phyloP scores from a whole-genome alignment of 306 rosid genomes.

The Gastrolobium bilobum region DNA sequence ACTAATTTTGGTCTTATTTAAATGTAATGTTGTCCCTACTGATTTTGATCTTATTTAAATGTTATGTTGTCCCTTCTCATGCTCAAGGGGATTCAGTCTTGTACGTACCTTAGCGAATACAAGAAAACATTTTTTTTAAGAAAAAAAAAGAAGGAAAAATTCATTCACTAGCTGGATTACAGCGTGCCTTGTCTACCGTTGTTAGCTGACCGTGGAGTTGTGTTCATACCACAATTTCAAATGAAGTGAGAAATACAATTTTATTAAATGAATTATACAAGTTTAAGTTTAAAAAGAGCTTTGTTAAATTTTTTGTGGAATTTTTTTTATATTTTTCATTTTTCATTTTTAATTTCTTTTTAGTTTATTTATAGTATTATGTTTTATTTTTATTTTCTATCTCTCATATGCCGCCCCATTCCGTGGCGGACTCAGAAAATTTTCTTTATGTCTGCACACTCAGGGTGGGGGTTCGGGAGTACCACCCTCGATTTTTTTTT shows the following conservation, averaged over 20 bases:
- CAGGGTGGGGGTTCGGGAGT: no score
- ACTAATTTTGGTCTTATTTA: not conserved
- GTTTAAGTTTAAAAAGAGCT: no score
- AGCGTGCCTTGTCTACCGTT: not conserved
- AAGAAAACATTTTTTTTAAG: not conserved
- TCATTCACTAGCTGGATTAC: not conserved
- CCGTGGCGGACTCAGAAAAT: no score
- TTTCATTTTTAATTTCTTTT: no score
- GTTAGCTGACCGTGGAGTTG: not conserved
- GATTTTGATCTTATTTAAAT: not conserved
- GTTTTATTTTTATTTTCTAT: no score
- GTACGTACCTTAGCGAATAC: not conserved
- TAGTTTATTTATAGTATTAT: no score
- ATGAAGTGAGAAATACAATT: not conserved
- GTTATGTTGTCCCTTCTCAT: not conserved
- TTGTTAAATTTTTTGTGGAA: no score
- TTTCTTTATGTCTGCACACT: no score
- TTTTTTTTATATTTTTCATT: no score
- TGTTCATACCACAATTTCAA: not conserved
- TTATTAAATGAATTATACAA: no score
- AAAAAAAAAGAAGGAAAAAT: not conserved
- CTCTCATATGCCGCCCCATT: no score
- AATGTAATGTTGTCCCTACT: not conserved
- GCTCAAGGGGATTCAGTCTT: not conserved
- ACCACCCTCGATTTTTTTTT: no score